A percentile compares a stretch with the other conserved stretches of the same genome.
phyloP scores from a whole-genome alignment of 1,139 yeast species.

The Spathaspora sp. region DNA sequence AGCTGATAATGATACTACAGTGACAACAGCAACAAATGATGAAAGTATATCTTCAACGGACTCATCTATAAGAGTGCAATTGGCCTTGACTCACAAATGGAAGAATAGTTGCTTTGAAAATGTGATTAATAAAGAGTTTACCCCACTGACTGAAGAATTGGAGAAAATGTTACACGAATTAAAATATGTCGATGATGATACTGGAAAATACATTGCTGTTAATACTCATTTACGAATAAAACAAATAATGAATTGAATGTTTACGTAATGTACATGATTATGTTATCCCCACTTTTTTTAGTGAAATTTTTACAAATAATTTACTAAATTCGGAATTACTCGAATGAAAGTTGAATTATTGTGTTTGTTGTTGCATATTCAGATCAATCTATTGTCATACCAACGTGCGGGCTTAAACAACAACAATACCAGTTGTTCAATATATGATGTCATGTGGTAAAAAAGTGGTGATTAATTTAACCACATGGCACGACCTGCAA shows the following conservation, averaged over 20 bases:
- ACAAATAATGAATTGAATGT: neutral
- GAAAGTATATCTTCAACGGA: neutral
- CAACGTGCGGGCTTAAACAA: neutral
- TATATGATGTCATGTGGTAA: too few relatives aligned
- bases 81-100: neutral
- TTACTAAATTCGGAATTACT: neutral
- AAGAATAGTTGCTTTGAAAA: neutral
- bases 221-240: neutral
- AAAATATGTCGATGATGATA: neutral
- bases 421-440: neutral
- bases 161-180: neutral
- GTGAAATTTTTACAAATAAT: neutral
- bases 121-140: neutral
- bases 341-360: neutral
- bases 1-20: neutral
- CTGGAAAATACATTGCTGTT: neutral
- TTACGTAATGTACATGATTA: neutral
- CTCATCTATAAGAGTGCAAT: neutral
- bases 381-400: neutral
- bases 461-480: neutral
- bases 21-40: neutral
- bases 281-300: neutral
- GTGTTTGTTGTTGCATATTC: too few relatives aligned
- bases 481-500: slow-evolving; percentile 1
- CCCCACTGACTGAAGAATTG: neutral